Base-by-base conservation (phyloP, 75 land plant genomes). In the Isoetes taiwanensis region DNA sequence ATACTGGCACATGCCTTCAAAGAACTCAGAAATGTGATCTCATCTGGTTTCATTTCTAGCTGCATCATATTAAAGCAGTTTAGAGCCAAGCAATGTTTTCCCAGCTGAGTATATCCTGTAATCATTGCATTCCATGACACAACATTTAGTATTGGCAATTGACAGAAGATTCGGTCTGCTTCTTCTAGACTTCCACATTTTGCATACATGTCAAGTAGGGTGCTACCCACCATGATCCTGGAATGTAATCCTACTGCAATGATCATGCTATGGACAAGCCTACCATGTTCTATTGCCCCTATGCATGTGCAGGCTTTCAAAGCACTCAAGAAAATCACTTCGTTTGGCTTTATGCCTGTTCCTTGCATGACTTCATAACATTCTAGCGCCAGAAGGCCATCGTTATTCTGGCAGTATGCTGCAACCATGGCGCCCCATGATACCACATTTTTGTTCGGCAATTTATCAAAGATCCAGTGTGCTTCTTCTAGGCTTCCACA, bases 211-310 rank as follows among this genome's bases (percentile, higher is more conserved):
- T n/a, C n/a, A n/a, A n/a, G n/a, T n/a, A n/a, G n/a, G n/a, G n/a
- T n/a, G 20, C 27, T 72, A 72, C 60, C 76, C 16, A 80, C 64
- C 56, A 64, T 63, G 27, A 70, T 67, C 8, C 66, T 73, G 20
- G 58, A 43, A 25, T 64, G 42, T 8, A 54, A 26, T 23, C 68
- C 77, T 54, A 37, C 53, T 30, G 64, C 61, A 29, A 75, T 64
- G 3, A 63, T 64, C 56, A 66, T 56, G 2, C 32, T 35, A 57
- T 72, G 75, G 32, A 41, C 32, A 28, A 1, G 60, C 34, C 63
- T 61, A 28, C 78, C 77, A 19, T 67, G 33, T 8, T 73, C 65
- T 69, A 71, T 29, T 1, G 56, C 57, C 0, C 78, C 75, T 0
- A 42, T 27, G 21, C 50, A 32, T 9, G 67, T 12, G 19, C 64